Percentiles rank a stretch among this genome's conserved stretches.
These are phyloP conservation scores for Bassia scoparia DNA, from an alignment of 148 eudicot species.

Conservation along the genomic window DNA sequence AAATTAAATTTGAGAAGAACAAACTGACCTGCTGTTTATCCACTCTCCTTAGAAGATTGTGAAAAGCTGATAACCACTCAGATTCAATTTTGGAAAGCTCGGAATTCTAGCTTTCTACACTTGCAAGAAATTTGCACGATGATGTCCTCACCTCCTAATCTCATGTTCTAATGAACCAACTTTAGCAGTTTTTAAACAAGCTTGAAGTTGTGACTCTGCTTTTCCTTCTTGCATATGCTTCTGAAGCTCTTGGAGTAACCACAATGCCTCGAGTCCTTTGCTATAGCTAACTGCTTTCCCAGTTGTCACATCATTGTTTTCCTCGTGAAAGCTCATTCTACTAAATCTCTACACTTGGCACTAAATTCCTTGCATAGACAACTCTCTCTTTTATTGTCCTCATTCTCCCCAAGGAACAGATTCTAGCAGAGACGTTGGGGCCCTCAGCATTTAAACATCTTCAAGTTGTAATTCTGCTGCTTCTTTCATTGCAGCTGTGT, in stretches of 20 bases:
- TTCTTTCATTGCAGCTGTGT: slow-evolving; percentile 26
- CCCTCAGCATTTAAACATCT: slow-evolving; percentile 36
- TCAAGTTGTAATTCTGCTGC: slow-evolving; percentile 38
- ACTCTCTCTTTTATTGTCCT: slow-evolving; percentile 31
- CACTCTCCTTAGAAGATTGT: no score
- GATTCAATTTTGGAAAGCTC: no score
- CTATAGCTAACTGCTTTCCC: slow-evolving; percentile 29
- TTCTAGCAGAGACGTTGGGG: slow-evolving; percentile 32
- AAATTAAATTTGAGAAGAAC: no score
- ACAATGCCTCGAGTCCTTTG: slow-evolving; percentile 24
- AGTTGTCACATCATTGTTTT: slow-evolving; percentile 31
- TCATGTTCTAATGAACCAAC: slow-evolving; percentile 41
- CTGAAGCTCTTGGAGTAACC: slow-evolving; percentile 29
- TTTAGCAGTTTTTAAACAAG: slow-evolving; percentile 28
- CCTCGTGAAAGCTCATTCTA: slow-evolving; percentile 44
- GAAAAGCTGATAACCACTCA: no score
- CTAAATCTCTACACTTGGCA: slow-evolving; percentile 39
- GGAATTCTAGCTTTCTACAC: no score
- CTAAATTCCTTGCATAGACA: slow-evolving; percentile 39
- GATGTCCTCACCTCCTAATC: slow-evolving; percentile 37
- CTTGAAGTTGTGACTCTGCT: slow-evolving; percentile 37
- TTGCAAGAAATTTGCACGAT: slow-evolving; percentile 42
- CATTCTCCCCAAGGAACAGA: slow-evolving; percentile 34
- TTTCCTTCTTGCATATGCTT: slow-evolving; percentile 31
- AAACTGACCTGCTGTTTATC: no score